phyloP scores from a whole-genome alignment of 2,329 filamentous ascomycete genomes.

The Drechslerella dactyloides region DNA sequence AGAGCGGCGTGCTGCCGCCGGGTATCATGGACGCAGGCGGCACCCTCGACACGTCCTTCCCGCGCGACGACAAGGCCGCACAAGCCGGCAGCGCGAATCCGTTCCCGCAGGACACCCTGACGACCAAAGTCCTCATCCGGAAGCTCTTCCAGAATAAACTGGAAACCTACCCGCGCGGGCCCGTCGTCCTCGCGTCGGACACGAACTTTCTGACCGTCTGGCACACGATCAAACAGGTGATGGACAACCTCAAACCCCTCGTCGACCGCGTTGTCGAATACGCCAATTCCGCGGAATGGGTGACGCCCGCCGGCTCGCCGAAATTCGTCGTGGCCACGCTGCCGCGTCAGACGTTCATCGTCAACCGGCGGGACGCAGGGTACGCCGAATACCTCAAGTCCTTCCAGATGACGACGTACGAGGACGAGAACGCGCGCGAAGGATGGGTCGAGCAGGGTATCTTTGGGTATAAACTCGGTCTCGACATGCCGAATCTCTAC shows the following conservation, averaged over 20 bases:
- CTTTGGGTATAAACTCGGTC: background rate
- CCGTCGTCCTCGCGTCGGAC: constrained; percentile 13
- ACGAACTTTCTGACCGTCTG: constrained; percentile 9
- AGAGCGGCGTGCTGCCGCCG: background rate
- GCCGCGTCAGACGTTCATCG: constrained; percentile 15
- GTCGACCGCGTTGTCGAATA: constrained; percentile 1
- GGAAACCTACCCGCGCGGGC: constrained; percentile 10
- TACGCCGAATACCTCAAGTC: constrained; percentile 14
- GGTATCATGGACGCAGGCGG: constrained; percentile 28
- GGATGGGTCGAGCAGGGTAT: background rate
- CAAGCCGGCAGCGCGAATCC: constrained; percentile 14
- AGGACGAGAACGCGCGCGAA: background rate
- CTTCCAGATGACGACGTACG: constrained; percentile 7
- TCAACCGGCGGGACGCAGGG: constrained; percentile 10
- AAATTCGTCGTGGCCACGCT: constrained; percentile 2
- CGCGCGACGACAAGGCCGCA: constrained; percentile 5
- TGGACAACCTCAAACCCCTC: constrained; percentile 11
- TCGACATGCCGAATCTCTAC: constrained; percentile 19
- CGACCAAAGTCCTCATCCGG: constrained; percentile 19
- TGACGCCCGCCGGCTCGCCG: background rate
- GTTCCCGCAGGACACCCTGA: constrained; percentile 19
- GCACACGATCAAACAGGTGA: constrained; percentile 11
- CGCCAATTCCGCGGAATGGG: background rate
- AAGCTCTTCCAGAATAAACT: constrained; percentile 24
- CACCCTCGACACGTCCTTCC: constrained; percentile 24